Base-by-base conservation (phyloP, 768 basidiomycete species). In the Kwoniella dejecticola region DNA sequence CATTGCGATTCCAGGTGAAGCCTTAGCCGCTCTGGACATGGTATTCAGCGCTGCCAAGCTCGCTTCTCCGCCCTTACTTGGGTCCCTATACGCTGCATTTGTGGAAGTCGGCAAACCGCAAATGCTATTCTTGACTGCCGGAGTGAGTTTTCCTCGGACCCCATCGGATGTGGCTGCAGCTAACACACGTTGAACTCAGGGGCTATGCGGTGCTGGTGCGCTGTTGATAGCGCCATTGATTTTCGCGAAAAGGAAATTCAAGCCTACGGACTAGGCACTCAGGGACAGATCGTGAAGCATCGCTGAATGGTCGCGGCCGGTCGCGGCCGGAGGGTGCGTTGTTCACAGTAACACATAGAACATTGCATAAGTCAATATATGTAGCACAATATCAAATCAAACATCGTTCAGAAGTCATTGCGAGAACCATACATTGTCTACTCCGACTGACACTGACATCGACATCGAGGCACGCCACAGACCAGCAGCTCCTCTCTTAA, bases 1-100 rank as follows among this genome's bases (percentile, higher is more conserved):
- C 6, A 44, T 30, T 11, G 31, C 15, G 4, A 27, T 21, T 15
- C n/a, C 38, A 71, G 69, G 70, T 41, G 63, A 71, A 63, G 69
- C 70, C 0, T 62, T 75, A 6, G 74, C 74, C 2, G 74, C 74
- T 15, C 55, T 75, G n/a, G 74, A 75, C 45, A 75, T 75, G 74
- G 62, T 72, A 3, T 62, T 67, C 27, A 70, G 62, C 44, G 63
- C 64, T 12, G 74, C 74, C 15, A 67, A 60, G 46, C 46, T 75
- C 7, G 55, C 60, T 12, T 72, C 71, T 26, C 74, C 74, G 5
- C 60, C 66, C 13, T 48, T 75, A 31, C 45, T 75, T n/a, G 74
- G 74, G 17, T 62, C 55, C 21, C 21, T 72, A 7, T 75, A 75
- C 52, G 69, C 74, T 10, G 69, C 58, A 17, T 69, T 75, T 33